These are phyloP conservation scores for Ogataea zsoltii DNA, from an alignment of 805 yeast genomes.

Conservation along the genomic window DNA sequence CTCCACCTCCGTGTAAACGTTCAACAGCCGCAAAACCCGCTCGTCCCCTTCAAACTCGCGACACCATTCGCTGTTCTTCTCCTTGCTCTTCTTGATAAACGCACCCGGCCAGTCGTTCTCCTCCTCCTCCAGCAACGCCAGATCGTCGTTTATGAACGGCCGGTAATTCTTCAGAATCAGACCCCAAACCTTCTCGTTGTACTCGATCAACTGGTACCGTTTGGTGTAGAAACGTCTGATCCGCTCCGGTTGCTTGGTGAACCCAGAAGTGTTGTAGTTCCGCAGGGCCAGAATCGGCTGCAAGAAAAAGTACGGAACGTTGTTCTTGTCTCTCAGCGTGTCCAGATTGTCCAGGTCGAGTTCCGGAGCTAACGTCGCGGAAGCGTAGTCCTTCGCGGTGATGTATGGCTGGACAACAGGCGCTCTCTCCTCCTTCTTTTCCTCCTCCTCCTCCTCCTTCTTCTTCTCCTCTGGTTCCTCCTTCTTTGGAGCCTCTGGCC, in stretches of 20 bases:
- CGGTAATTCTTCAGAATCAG: constrained; percentile 47
- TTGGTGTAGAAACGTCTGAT: constrained; percentile 76
- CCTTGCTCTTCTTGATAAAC: constrained; percentile 80
- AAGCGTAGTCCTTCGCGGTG: constrained; percentile 53
- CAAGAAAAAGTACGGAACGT: constrained; percentile 61
- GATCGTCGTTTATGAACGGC: constrained; percentile 49
- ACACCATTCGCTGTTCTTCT: constrained; percentile 84
- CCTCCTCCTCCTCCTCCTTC: constrained; percentile 28
- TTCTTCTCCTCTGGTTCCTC: constrained; percentile 6
- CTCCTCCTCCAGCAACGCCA: constrained; percentile 52
- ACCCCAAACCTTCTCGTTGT: constrained; percentile 28
- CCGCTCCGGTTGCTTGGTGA: constrained; percentile 71
- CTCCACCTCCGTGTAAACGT: constrained; percentile 39
- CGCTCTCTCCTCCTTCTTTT: constrained; percentile 35
- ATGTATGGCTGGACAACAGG: constrained; percentile 70
- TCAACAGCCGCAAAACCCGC: constrained; percentile 56
- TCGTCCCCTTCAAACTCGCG: constrained; percentile 70
- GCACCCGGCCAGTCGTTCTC: constrained; percentile 84
- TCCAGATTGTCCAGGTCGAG: constrained; percentile 41
- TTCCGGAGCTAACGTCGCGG: constrained; percentile 61
- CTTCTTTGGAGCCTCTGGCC: constrained; percentile 25
- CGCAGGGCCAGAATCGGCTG: constrained; percentile 80
- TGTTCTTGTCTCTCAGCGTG: constrained; percentile 32
- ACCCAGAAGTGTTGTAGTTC: constrained; percentile 78
- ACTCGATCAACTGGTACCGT: constrained; percentile 47